Base-by-base conservation (phyloP, 495 filamentous ascomycete genomes). In the Aspergillus indologenus region DNA sequence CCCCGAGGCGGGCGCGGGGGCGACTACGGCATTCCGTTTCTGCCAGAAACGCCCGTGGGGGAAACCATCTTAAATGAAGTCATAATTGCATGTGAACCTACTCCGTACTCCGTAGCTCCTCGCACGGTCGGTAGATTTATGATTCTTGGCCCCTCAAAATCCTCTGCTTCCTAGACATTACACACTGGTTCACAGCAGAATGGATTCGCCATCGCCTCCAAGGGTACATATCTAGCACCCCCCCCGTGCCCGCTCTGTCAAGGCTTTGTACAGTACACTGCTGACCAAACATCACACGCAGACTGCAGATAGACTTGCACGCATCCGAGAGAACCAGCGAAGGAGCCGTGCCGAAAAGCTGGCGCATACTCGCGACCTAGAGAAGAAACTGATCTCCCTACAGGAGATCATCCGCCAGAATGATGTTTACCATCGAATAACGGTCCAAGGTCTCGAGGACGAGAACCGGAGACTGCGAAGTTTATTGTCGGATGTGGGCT, bases 251-350 rank as follows among this genome's bases (percentile, higher is more conserved):
- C 9, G 3, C 18, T 1, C n/a, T 43, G 20, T 43, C 12, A 43
- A 43, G 11, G 3, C 31, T 5, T 11, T 50, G 2, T 11, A 24
- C 2, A 20, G n/a, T n/a, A n/a, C n/a, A 29, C 24, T 48, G 9
- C 61, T 69, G 54, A 70, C 62, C 54, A 3, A n/a, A 6, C n/a
- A 54, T 50, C 45, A 5, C n/a, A 26, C 9, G 15, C 45, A 77
- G 72, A 62, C 71, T 53, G 26, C 61, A 21, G 69, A 74, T n/a
- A 70, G 70, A 59, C 69, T 74, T 17, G 73, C 75, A 11, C 72
- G 76, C n/a, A 66, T 79, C 48, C 81, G 90, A n/a, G 88, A 92
- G 49, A 94, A 94, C 68, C 90, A 94, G 65, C 83, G 90, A 45
- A 87, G 85, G 42, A 91, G 87, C 48, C 85, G 90, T 22, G 89